These are phyloP conservation scores for Cytospora paraplurivora DNA, from an alignment of 2,329 filamentous ascomycete genomes.

Conservation along the genomic window DNA sequence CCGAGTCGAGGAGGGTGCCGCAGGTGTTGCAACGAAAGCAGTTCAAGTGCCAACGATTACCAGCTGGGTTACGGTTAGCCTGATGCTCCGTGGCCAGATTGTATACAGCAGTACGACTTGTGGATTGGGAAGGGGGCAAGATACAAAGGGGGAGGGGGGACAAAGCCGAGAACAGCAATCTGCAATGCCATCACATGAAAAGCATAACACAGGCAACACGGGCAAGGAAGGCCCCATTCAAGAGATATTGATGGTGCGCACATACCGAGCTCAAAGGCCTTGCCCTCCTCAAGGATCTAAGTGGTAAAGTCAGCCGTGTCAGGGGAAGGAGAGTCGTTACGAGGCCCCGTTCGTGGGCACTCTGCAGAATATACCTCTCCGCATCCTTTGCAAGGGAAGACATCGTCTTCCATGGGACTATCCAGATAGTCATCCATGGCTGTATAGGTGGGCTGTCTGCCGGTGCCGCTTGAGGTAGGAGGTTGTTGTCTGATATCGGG, in stretches of 20 bases:
- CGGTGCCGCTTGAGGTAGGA: not conserved
- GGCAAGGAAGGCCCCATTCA: not conserved
- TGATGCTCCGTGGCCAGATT: conserved; percentile 28
- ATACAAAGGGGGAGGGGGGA: conserved; percentile 2
- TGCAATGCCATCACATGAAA: not conserved
- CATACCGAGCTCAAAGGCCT: conserved; percentile 94
- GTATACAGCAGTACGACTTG: conserved; percentile 29
- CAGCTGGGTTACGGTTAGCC: conserved; percentile 58
- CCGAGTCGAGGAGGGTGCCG: conserved; percentile 92
- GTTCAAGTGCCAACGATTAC: conserved; percentile 97
- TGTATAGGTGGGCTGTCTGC: conserved; percentile 43
- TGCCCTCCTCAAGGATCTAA: conserved; percentile 96
- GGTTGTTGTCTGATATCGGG: conserved; percentile 9
- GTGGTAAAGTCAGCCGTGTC: conserved; percentile 21
- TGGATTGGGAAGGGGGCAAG: conserved; percentile 14
- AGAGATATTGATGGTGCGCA: conserved; percentile 30
- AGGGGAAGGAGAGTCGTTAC: conserved; percentile 27
- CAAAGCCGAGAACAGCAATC: conserved; percentile 5
- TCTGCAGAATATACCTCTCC: conserved; percentile 67
- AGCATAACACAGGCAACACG: not conserved
- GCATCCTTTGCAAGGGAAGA: conserved; percentile 89
- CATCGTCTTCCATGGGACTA: conserved; percentile 75
- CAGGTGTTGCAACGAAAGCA: conserved; percentile 98
- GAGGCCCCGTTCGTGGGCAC: conserved; percentile 34
- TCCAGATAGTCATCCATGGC: conserved; percentile 65